Base-by-base conservation (phyloP, 768 basidiomycete genomes). In the Grammothele lineata region DNA sequence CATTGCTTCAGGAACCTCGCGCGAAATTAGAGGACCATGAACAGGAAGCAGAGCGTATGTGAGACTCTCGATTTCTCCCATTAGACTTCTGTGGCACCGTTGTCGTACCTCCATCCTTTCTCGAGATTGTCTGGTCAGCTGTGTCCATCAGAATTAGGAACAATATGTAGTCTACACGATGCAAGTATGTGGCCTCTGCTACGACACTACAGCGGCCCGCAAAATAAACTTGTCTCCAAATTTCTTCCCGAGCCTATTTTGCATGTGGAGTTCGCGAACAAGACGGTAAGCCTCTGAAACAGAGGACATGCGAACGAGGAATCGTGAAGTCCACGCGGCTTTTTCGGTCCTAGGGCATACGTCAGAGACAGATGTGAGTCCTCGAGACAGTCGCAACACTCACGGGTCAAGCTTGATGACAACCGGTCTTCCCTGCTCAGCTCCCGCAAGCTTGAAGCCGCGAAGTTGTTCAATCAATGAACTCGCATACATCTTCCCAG, bases 271-370 rank as follows among this genome's bases (percentile, higher is more conserved):
- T 30, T 69, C 62, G 40, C 84, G 78, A 17, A 81, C 81, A 21
- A 90, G 64, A 43, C 77, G 77, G 55, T 86, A 78, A 1, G 89
- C 89, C 57, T 90, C 85, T 8, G 84, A 72, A 15, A 71, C 65
- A 0, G 79, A 78, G 2, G 66, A 61, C 43, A 85, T 63, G 26
- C 77, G 78, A 22, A 90, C 69, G 9, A 82, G 53, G 53, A 76
- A 78, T 38, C 77, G 75, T 21, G 81, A 73, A 5, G 73, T 45
- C 3, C 23, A 36, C 17, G 37, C 37, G n/a, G n/a, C n/a, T 17
- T 40, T 47, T 12, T 23, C 21, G 6, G 37, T 30, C 10, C 48
- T 43, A 21, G 8, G 17, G 25, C 19, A 24, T 15, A 23, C 6
- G 34, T 40, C 7, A 40, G 39, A 18, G 11, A 26, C 11, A 21